Base-by-base conservation (phyloP, 2,329 filamentous ascomycete genomes). In the Nemania sp. region DNA sequence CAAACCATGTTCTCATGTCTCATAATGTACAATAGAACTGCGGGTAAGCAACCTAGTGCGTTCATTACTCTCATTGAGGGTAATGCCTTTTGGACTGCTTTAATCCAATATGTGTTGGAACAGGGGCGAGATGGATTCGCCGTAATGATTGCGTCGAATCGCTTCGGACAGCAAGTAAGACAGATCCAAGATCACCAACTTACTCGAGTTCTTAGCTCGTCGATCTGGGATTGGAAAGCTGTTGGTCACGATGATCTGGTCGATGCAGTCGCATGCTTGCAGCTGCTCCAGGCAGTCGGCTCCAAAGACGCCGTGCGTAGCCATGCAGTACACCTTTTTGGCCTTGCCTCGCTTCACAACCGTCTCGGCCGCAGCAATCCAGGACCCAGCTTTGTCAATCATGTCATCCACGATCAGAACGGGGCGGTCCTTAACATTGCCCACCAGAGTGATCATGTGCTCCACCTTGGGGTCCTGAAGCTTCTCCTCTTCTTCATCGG, bases 341-440 rank as follows among this genome's bases (percentile, higher is more conserved):
- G 95, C 95, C 46, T 87, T 86, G 66, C 95, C 96, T 65, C 90
- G 87, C 81, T 98, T 98, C 54, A 97, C 91, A 2, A 97, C 94
- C 1, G 93, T 96, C 80, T 99, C 95, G 12, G 95, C 95, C 6
- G 95, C 95, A 5, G 94, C 94, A 68, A 99, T 96, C 95, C 95
- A 99, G 6, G 92, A 97, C 13, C 90, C 91, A 10, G 92, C 88
- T 79, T 97, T 97, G 79, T 99, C 95, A 72, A 99, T 97, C 90
- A 99, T 98, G 75, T 99, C 95, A 74, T 99, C 95, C 51, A 99
- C 90, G 63, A 99, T 92, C 73, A 99, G 90, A 55, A 98, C 95
- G 0, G 91, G 89, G 60, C 91, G 87, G 73, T 91, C 87, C 72
- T 88, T 90, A 62, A 99, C 95, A 70, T 98, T 91, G 62, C 95